These are phyloP conservation scores for Allium cepa DNA, from an alignment of 106 monocot genomes.

Conservation along the genomic window DNA sequence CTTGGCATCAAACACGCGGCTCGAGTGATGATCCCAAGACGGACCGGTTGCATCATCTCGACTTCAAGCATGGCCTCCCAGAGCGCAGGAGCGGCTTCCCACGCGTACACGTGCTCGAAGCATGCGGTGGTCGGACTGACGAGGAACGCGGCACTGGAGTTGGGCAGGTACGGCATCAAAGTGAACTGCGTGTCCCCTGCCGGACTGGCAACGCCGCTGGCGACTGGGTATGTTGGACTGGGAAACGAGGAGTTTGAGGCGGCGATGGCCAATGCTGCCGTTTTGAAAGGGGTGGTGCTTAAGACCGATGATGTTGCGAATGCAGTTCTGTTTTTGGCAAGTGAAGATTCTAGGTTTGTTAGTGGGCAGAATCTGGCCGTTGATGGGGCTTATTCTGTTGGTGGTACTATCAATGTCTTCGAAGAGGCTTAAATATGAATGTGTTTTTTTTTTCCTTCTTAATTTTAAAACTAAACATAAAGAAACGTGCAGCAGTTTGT, in stretches of 20 bases:
- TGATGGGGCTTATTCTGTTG: slow-evolving; percentile 15
- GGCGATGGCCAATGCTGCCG: background rate
- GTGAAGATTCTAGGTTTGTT: slow-evolving; percentile 24
- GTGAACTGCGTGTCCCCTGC: no score
- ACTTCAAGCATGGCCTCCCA: no score
- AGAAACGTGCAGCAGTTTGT: no score
- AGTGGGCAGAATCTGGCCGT: slow-evolving; percentile 31
- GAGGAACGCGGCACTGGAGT: no score
- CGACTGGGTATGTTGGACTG: background rate
- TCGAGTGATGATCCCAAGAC: slow-evolving; percentile 24
- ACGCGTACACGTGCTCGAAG: no score
- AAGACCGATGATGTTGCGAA: slow-evolving; percentile 23
- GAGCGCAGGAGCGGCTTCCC: no score
- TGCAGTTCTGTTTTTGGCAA: slow-evolving; percentile 21
- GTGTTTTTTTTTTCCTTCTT: no score
- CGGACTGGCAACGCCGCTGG: background rate
- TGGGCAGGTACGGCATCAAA: no score
- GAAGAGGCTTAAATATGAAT: no score
- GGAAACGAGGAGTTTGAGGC: slow-evolving; percentile 4
- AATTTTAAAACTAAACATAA: no score
- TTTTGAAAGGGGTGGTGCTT: slow-evolving; percentile 15
- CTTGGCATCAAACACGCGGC: slow-evolving; percentile 38
- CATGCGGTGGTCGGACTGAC: no score
- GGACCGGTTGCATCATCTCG: slow-evolving; percentile 24
- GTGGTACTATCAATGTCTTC: background rate